phyloP scores from a whole-genome alignment of 2,329 filamentous ascomycete genomes.

The Ploettnerulaceae sp. region DNA sequence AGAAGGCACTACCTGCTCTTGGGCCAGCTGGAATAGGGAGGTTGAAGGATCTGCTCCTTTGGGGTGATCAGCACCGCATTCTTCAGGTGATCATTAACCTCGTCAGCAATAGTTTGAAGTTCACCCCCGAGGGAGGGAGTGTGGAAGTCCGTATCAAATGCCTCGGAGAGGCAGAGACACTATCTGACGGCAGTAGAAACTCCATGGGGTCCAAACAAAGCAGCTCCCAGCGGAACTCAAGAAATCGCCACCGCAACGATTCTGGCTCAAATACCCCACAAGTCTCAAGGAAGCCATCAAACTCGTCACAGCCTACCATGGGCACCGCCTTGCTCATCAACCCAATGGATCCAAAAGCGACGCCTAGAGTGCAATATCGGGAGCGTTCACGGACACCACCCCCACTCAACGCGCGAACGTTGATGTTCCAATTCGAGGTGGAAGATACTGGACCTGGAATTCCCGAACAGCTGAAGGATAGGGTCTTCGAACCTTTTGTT shows the following conservation, averaged over 20 bases:
- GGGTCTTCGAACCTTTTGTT: constrained; percentile 90
- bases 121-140: constrained; percentile 71
- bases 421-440: constrained; percentile 82
- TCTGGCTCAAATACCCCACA: constrained; percentile 42
- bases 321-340: constrained; percentile 59
- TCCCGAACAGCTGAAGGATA: constrained; percentile 67
- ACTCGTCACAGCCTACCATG: constrained; percentile 29
- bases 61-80: constrained; percentile 89
- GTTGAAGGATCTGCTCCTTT: constrained; percentile 47
- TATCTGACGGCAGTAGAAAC: constrained; percentile 26
- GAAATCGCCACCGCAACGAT: constrained; percentile 25
- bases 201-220: constrained; percentile 30
- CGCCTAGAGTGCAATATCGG: constrained; percentile 37
- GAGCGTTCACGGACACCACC: constrained; percentile 57
- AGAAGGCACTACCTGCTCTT: constrained; percentile 47
- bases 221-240: constrained; percentile 26
- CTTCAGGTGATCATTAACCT: constrained; percentile 91
- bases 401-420: constrained; percentile 57
- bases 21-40: constrained; percentile 42
- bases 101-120: constrained; percentile 88
- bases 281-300: constrained; percentile 39
- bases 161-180: constrained; percentile 47
- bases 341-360: constrained; percentile 44
- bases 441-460: constrained; percentile 87
- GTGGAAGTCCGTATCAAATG: constrained; percentile 75